A percentile compares a stretch with the other conserved stretches of the same genome.
Conservation (phyloP, 2,329 filamentous ascomycete genomes). For the Calonectria honghensis region DNA sequence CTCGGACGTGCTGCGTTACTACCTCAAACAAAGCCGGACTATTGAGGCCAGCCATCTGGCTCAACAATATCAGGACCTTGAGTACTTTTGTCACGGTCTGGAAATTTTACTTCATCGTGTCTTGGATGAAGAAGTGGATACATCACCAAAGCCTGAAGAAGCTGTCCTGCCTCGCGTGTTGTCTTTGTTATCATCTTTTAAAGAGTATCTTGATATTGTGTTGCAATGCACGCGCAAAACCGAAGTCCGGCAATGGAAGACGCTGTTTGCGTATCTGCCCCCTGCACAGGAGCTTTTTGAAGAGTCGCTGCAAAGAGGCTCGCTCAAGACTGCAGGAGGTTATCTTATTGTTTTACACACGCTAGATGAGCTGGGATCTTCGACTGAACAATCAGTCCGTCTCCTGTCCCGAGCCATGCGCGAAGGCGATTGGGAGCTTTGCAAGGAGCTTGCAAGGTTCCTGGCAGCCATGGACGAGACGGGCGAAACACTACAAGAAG, state of each 20-base stretch:
- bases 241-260: conserved; percentile 95
- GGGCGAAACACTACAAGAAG: conserved; percentile 85
- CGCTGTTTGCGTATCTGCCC: conserved; percentile 92
- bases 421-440: conserved; percentile 95
- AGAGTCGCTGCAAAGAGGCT: conserved; percentile 88
- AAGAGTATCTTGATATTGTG: conserved; percentile 93
- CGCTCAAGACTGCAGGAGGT: conserved; percentile 94
- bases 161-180: conserved; percentile 79
- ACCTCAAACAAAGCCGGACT: conserved; percentile 85
- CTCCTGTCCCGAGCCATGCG: conserved; percentile 87
- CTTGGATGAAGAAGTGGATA: conserved; percentile 94
- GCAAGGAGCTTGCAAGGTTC: conserved; percentile 96
- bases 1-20: conserved; percentile 88
- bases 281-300: conserved; percentile 95
- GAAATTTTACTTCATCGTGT: conserved; percentile 95
- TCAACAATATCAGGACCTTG: conserved; percentile 88
- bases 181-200: conserved; percentile 82
- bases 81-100: conserved; percentile 94
- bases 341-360: conserved; percentile 97
- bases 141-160: conserved; percentile 76
- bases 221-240: conserved; percentile 98
- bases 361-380: conserved; percentile 80
- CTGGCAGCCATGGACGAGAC: conserved; percentile 92
- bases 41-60: conserved; percentile 87
- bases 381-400: conserved; percentile 86